Base-by-base conservation (phyloP, 75 land plant species). In the Selaginella tamariscina region DNA sequence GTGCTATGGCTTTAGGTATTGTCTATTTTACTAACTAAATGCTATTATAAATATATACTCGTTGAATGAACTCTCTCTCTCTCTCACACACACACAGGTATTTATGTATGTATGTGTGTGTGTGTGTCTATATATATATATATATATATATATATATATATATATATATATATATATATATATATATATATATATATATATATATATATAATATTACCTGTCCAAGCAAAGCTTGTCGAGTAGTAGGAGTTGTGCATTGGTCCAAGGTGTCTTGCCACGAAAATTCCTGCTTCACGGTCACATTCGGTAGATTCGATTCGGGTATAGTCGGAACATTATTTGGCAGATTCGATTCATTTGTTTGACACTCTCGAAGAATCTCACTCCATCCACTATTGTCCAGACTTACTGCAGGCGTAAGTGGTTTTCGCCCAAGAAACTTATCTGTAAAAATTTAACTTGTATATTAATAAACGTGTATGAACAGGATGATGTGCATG, bases 181-280 rank as follows among this genome's bases (percentile, higher is more conserved):
- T 71, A 55, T 49, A 32, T 21, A 32, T 22, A 49, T 29, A 13
- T 71, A 28, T n/a, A 59, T 11, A 30, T 1, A 33, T 66, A 26
- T 15, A 39, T 39, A 15, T 5, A 15, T 54, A n/a, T n/a, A n/a
- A n/a, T n/a, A 55, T 24, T 0, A 73, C 27, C 13, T 66, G 39
- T 31, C 67, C 70, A 13, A 73, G 20, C 27, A 73, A 15, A 18
- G 32, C 30, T 28, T 65, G 59, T 9, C 68, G 56, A 2, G 74
- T 73, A 2, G 72, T 9, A 2, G 74, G 74, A 1, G 74, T 73
- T n/a, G 72, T 68, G 39, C 27, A 27, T 26, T 73, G 74, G 59
- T 73, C 70, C 56, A 73, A 27, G 30, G 65, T 73, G 1, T 73
- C 74, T 18, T 56, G 60, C 74, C 74, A 73, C 0, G 39, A 64